Percentiles rank a stretch among this genome's conserved stretches.
Evolutionary conservation across 495 filamentous ascomycete species (phyloP).

Genomic region (Amorphotheca resinae): DNA sequence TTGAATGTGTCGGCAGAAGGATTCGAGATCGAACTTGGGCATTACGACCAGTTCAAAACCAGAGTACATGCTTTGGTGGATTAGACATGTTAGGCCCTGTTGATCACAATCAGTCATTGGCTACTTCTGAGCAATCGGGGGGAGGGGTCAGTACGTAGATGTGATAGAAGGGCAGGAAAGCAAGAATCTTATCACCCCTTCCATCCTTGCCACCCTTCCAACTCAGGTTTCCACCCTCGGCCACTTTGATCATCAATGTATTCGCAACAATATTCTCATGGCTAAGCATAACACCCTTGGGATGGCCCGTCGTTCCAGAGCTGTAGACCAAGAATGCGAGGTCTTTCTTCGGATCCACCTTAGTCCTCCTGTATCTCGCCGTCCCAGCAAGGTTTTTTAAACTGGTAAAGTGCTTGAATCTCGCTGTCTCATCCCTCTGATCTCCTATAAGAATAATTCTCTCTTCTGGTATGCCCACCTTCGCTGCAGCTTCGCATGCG

Average conservation of each 20-base stretch:
- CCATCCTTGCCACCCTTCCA: constrained; percentile 49
- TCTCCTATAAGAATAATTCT: constrained; percentile 73
- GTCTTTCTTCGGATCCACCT: constrained; percentile 43
- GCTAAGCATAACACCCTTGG: constrained; percentile 86
- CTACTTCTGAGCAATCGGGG: neutral
- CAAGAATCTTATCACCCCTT: constrained; percentile 58
- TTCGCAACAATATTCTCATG: constrained; percentile 78
- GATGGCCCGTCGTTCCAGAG: constrained; percentile 70
- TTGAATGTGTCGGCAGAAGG: constrained; percentile 66
- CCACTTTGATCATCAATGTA: constrained; percentile 33
- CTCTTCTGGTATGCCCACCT: constrained; percentile 50
- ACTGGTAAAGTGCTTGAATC: constrained; percentile 65
- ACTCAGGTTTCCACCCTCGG: constrained; percentile 46
- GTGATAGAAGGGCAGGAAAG: constrained; percentile 87
- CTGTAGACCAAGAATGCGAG: constrained; percentile 65
- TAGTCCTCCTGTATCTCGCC: constrained; percentile 25
- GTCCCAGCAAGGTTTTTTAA: constrained; percentile 48
- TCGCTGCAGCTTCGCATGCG: constrained; percentile 53
- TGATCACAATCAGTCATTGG: constrained; percentile 16
- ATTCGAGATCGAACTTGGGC: constrained; percentile 71
- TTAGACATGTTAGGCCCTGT: constrained; percentile 50
- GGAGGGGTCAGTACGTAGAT: constrained; percentile 44
- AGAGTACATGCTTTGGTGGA: constrained; percentile 50
- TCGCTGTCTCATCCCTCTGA: constrained; percentile 42
- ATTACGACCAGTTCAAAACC: constrained; percentile 67